Base-by-base conservation (phyloP, 495 filamentous ascomycete species). In the Xylaria telfairii region DNA sequence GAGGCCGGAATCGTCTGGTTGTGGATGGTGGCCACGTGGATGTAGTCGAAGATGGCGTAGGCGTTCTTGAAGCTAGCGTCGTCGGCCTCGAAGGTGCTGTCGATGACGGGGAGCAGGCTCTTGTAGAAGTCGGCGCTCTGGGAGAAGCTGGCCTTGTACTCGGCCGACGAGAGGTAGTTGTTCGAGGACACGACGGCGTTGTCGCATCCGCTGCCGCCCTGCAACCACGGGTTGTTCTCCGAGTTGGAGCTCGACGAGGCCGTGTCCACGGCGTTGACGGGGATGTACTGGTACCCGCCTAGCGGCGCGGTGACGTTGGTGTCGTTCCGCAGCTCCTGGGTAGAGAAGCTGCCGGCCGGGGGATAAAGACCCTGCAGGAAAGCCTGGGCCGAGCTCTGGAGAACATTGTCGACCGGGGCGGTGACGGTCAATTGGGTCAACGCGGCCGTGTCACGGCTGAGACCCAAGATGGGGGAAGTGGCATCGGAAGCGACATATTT, bases 361-460 rank as follows among this genome's bases (percentile, higher is more conserved):
- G 93, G 93, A 75, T 96, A 97, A 10, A 96, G 82, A 10, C 91
- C 93, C 81, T 95, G 92, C 75, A 95, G 84, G 75, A 95, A 96
- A 7, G 89, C 91, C 73, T 90, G 84, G 1, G 91, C 92, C 5
- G 91, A 92, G 24, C 85, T 89, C 77, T 90, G 87, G 53, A 93
- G 82, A 21, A 92, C 90, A 12, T 80, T 82, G 73, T 92, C 89
- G 8, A 82, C 73, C 1, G 91, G 90, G 21, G 87, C 81, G 21
- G 89, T 90, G 12, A 88, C 80, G 57, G 82, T 80, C 73, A 92
- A 81, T 78, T 95, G 85, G 3, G 89, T 87, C 44, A 91, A 81
- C 32, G 92, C 81, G 9, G 72, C 77, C 26, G 76, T 63, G 86
- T 92, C 79, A 88, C 87, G 46, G 83, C 88, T 62, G 82, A 85